Percentiles rank a stretch among this genome's conserved stretches.
phyloP scores from a whole-genome alignment of 2,329 filamentous ascomycete genomes.

The Paracorniculantispora psalliotae region DNA sequence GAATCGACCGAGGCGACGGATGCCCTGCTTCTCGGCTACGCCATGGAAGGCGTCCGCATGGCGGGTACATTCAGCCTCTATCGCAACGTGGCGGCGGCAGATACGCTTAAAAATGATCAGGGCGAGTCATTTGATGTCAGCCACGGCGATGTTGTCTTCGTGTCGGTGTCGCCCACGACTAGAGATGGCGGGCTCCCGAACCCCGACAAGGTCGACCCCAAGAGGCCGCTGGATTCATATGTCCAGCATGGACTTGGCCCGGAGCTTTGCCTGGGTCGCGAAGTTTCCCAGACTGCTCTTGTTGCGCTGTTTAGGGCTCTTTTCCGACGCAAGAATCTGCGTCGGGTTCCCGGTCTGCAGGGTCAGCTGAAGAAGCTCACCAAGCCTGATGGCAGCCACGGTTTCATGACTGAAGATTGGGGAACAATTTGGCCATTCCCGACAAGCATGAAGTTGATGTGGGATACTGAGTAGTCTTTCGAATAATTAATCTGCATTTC shows the following conservation, averaged over 20 bases:
- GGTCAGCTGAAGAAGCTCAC: conserved; percentile 63
- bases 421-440: conserved; percentile 45
- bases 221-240: conserved; percentile 59
- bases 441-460: conserved; percentile 48
- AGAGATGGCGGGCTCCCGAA: conserved; percentile 57
- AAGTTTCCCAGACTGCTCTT: conserved; percentile 56
- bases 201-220: conserved; percentile 56
- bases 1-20: conserved; percentile 55
- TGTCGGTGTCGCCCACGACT: conserved; percentile 54
- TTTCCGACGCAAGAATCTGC: conserved; percentile 55
- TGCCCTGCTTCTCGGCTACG: conserved; percentile 61
- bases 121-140: conserved; percentile 46
- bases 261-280: conserved; percentile 57
- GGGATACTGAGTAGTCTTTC: conserved; percentile 32
- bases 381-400: conserved; percentile 47
- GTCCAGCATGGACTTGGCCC: conserved; percentile 60
- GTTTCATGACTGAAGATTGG: conserved; percentile 65
- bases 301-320: conserved; percentile 64
- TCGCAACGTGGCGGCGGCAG: conserved; percentile 46
- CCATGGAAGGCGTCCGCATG: conserved; percentile 66
- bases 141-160: conserved; percentile 56
- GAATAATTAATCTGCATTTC: not conserved
- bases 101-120: conserved; percentile 47
- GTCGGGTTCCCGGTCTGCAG: conserved; percentile 57
- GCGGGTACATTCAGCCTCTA: conserved; percentile 58